Conservation (phyloP, 2,329 filamentous ascomycete genomes). For the Clarireedia homoeocarpa region DNA sequence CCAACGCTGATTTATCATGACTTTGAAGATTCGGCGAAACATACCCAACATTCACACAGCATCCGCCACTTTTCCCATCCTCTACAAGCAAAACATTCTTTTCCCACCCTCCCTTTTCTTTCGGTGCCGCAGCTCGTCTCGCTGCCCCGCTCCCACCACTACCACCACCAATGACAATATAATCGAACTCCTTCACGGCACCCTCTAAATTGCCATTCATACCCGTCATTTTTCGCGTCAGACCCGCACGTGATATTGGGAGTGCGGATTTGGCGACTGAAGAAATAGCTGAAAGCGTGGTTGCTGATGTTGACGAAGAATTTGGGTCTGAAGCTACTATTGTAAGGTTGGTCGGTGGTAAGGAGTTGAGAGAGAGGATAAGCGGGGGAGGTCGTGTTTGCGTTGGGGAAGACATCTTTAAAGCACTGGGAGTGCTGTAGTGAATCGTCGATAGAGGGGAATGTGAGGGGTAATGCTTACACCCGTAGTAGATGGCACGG, state of each 20-base stretch:
- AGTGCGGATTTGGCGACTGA: slow-evolving; percentile 4
- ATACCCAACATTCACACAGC: slow-evolving; percentile 47
- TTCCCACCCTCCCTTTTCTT: slow-evolving; percentile 37
- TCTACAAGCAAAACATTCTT: slow-evolving; percentile 43
- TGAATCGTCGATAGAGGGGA: neutral
- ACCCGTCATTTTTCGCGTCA: slow-evolving; percentile 1
- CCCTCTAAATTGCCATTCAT: neutral
- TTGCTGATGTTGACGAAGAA: slow-evolving; percentile 3
- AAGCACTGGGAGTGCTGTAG: neutral
- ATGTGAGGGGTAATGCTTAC: slow-evolving; percentile 6
- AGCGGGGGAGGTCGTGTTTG: neutral
- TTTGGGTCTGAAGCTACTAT: neutral
- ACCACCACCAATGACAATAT: slow-evolving; percentile 45
- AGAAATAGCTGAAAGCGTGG: slow-evolving; percentile 7
- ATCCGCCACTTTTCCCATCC: slow-evolving; percentile 39
- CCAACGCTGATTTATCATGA: neutral
- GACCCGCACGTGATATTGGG: slow-evolving; percentile 6
- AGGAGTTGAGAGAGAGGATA: neutral
- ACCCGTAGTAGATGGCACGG: neutral
- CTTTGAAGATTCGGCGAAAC: slow-evolving; percentile 13
- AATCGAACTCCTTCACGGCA: slow-evolving; percentile 38
- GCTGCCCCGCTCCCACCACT: slow-evolving; percentile 42
- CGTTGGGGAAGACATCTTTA: neutral
- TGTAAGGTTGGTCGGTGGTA: neutral
- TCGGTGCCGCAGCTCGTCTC: slow-evolving; percentile 34